These are phyloP conservation scores for Suhomyces ambrosiae DNA, from an alignment of 1,139 yeast species.

Conservation along the genomic window DNA sequence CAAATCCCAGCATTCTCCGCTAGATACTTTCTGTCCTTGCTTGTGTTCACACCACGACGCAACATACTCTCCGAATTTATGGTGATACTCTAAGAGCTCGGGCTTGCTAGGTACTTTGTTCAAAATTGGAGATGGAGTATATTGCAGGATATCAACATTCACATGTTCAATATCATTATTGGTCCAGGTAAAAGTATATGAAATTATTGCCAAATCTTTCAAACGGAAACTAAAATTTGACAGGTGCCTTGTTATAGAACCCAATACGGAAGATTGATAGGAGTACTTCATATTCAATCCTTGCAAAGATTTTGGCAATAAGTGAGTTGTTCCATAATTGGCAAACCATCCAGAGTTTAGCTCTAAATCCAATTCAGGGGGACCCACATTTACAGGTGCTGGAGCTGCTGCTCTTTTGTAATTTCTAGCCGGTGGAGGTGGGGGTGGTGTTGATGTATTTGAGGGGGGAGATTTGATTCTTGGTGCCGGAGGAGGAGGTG, in stretches of 20 bases:
- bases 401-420: slow-evolving; percentile 27
- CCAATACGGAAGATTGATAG: slow-evolving; percentile 20
- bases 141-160: slow-evolving; percentile 34
- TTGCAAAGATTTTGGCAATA: slow-evolving; percentile 38
- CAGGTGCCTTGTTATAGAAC: slow-evolving; percentile 16
- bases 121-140: slow-evolving; percentile 53
- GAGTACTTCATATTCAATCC: slow-evolving; percentile 39
- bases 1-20: slow-evolving; percentile 81
- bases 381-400: slow-evolving; percentile 19
- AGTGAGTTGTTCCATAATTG: slow-evolving; percentile 20
- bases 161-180: slow-evolving; percentile 25
- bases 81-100: slow-evolving; percentile 43
- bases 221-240: slow-evolving; percentile 41
- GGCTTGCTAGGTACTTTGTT: slow-evolving; percentile 35
- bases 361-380: slow-evolving; percentile 46
- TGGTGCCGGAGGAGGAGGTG: slow-evolving; percentile 13
- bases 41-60: slow-evolving; percentile 66
- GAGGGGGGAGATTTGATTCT: slow-evolving; percentile 7
- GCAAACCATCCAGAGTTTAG: slow-evolving; percentile 51
- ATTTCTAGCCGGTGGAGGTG: slow-evolving; percentile 42
- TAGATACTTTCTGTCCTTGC: slow-evolving; percentile 58
- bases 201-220: slow-evolving; percentile 53
- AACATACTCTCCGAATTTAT: slow-evolving; percentile 53
- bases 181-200: slow-evolving; percentile 52
- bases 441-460: slow-evolving; percentile 25